These are phyloP conservation scores for Mortierella sp. DNA, from an alignment of 371 early-diverging fungal genomes.

Conservation along the genomic window DNA sequence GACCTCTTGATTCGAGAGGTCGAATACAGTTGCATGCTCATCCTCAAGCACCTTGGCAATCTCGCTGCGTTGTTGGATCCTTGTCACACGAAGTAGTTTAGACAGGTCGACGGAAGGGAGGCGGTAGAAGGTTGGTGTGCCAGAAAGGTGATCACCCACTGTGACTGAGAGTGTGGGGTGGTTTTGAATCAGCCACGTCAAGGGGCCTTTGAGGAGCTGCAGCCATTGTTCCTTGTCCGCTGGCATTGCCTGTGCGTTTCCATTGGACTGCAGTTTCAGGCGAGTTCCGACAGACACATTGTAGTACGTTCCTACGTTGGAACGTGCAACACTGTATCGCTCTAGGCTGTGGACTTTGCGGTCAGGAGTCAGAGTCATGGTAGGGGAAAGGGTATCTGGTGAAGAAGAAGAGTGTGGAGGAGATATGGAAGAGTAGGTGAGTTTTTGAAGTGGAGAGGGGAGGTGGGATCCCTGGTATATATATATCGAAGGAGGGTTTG, in stretches of 20 bases:
- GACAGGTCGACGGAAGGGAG: constrained; percentile 28
- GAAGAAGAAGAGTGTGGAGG: not conserved
- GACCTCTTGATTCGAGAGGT: constrained; percentile 1
- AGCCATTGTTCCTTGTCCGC: constrained; percentile 27
- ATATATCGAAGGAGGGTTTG: too few species aligned
- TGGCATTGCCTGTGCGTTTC: not conserved
- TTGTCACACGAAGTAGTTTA: constrained; percentile 16
- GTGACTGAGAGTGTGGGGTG: constrained; percentile 27
- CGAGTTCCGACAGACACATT: constrained; percentile 42
- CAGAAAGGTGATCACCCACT: constrained; percentile 25
- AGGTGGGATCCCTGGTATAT: too few species aligned
- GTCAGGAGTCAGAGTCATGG: constrained; percentile 26
- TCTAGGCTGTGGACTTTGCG: constrained; percentile 34
- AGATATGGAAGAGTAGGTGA: not conserved
- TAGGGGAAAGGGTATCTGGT: not conserved
- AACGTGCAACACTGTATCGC: constrained; percentile 31
- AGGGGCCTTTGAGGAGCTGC: constrained; percentile 17
- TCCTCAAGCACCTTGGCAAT: constrained; percentile 19
- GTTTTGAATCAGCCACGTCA: constrained; percentile 30
- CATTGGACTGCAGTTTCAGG: constrained; percentile 6
- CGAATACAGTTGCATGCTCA: constrained; percentile 21
- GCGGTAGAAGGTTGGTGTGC: constrained; percentile 23
- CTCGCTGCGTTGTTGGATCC: constrained; percentile 4
- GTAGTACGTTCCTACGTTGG: constrained; percentile 19
- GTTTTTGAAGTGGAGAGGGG: too few species aligned